Base-by-base conservation (phyloP, 2,329 filamentous ascomycete genomes). In the Penicillium concentricum region DNA sequence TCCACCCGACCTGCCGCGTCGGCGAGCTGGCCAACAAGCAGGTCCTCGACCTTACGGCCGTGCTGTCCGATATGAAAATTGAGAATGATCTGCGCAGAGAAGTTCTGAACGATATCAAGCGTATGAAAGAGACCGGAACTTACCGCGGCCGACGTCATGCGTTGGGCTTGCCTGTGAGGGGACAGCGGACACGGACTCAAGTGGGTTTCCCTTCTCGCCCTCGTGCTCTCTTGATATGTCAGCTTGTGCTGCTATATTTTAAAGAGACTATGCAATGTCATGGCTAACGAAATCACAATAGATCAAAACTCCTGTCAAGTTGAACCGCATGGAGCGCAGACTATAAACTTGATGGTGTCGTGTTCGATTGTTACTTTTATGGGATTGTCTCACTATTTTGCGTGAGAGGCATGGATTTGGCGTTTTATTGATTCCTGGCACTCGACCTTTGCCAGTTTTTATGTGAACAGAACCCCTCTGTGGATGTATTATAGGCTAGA, bases 61-160 rank as follows among this genome's bases (percentile, higher is more conserved):
- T 96, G 69, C 81, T 99, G 39, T 90, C 91, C 16, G 87, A 87
- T 53, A 92, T 99, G 91, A 96, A 89, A 58, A 91, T 97, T 68
- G 94, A 97, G 75, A 96, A 89, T 74, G 92, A 97, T 69, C 82
- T 95, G 62, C 82, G 86, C 69, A 84, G 89, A 71, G 79, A 90
- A 57, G 78, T 97, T 37, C 83, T 88, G 68, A 91, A 96, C 48
- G 94, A 97, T 70, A 96, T 99, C 66, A 82, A 82, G 72, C 82
- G 93, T 58, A 70, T 99, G 74, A 90, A 89, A 72, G 92, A 97
- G 68, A 97, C 96, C 80, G 92, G 92, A 48, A 87, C 88, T 4
- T 96, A 96, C 72, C 82, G 94, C 51, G 94, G 94, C 63, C 87
- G 90, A 74, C 82, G 94, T 64, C 94, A 99, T 80, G 93, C 93